These are phyloP conservation scores for Pleurotus eryngii DNA, from an alignment of 768 basidiomycete species.

Conservation along the genomic window DNA sequence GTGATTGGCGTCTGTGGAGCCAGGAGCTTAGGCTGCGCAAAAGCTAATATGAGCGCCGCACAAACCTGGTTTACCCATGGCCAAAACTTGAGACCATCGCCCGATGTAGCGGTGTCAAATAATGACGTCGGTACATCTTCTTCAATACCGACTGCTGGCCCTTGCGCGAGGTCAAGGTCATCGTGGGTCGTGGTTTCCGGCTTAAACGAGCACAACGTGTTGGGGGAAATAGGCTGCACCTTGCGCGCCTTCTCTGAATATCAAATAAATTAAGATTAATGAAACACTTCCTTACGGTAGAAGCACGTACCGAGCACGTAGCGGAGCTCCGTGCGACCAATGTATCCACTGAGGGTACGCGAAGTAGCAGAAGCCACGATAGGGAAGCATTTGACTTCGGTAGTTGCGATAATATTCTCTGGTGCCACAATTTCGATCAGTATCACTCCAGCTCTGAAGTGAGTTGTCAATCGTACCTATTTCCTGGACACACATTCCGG, in stretches of 20 bases:
- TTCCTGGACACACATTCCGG: conserved; percentile 73
- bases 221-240: conserved; percentile 6
- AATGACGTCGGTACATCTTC: conserved; percentile 68
- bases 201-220: conserved; percentile 9
- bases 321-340: conserved; percentile 79
- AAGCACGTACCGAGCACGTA: conserved; percentile 72
- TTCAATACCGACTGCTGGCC: conserved; percentile 55
- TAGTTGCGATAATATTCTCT: conserved; percentile 73
- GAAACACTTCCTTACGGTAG: not conserved
- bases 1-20: conserved; percentile 81
- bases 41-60: not conserved
- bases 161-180: conserved; percentile 44
- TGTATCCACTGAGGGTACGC: conserved; percentile 76
- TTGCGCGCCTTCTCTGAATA: conserved; percentile 11
- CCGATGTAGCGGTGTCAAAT: conserved; percentile 55
- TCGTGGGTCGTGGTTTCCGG: conserved; percentile 30
- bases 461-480: conserved; percentile 55
- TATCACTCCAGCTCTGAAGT: not conserved
- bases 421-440: conserved; percentile 9
- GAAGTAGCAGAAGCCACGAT: conserved; percentile 65
- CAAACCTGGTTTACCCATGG: conserved; percentile 95
- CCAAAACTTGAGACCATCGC: conserved; percentile 65
- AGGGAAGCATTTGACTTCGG: conserved; percentile 88
- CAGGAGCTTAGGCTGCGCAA: not conserved
- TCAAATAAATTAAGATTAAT: not conserved